phyloP scores from a whole-genome alignment of 129 eudicot genomes.

The Flaveria trinervia region DNA sequence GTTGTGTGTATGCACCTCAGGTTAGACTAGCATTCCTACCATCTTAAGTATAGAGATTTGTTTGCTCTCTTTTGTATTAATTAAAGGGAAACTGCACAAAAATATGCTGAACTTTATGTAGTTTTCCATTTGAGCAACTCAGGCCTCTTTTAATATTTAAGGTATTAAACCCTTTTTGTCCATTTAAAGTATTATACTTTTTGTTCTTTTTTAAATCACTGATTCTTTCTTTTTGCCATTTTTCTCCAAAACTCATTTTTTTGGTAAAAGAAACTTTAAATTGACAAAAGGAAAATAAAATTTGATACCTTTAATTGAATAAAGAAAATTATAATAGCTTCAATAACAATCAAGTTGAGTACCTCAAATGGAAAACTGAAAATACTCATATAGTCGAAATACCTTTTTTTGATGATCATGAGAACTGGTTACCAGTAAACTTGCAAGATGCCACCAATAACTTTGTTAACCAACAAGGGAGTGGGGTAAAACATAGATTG shows the following conservation, averaged over 20 bases:
- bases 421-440: not conserved
- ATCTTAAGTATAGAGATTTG: not conserved
- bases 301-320: not conserved
- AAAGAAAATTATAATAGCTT: not conserved
- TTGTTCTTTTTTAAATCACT: not conserved
- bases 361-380: not conserved
- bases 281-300: not conserved
- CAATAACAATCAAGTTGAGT: not conserved
- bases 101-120: not conserved
- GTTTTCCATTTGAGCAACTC: not conserved
- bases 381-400: not conserved
- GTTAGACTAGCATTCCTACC: constrained; percentile 31
- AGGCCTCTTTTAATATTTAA: not conserved
- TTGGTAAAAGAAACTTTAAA: not conserved
- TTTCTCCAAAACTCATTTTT: not conserved
- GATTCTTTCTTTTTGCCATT: not conserved
- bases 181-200: not conserved
- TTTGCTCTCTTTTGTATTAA: not conserved
- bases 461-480: not conserved
- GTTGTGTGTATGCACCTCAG: constrained; percentile 89
- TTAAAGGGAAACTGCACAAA: not conserved
- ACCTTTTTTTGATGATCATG: not conserved
- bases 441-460: not conserved
- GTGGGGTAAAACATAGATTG: not conserved
- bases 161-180: not conserved